Evolutionary conservation across 1,284 basidiomycete species (phyloP).

Genomic region (Cystobasidiaceae sp.): DNA sequence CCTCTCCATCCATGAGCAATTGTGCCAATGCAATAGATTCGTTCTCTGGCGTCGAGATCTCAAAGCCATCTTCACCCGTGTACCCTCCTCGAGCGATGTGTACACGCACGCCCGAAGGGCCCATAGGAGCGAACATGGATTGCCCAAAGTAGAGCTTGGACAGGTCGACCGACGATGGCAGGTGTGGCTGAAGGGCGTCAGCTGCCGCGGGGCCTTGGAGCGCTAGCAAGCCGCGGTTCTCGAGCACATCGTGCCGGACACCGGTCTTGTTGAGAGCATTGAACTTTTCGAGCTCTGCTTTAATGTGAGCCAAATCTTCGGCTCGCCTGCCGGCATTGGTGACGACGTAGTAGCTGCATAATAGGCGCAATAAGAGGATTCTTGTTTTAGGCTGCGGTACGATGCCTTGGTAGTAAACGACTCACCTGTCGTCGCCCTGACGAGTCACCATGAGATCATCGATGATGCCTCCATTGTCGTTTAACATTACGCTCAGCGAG

Average conservation of each 20-base stretch:
- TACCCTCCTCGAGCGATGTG: conserved; percentile 97
- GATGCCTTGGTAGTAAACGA: not conserved
- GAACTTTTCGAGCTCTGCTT: conserved; percentile 65
- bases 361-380: not conserved
- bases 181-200: conserved; percentile 22
- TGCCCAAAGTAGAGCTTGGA: conserved; percentile 69
- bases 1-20: conserved; percentile 56
- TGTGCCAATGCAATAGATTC: conserved; percentile 67
- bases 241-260: conserved; percentile 75
- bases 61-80: conserved; percentile 98
- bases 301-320: conserved; percentile 75
- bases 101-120: conserved; percentile 54
- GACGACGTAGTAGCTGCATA: conserved; percentile 81
- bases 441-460: conserved; percentile 66
- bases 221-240: conserved; percentile 82
- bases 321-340: conserved; percentile 88
- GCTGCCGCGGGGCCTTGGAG: conserved; percentile 73
- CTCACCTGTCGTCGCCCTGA: conserved; percentile 46
- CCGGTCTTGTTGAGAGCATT: conserved; percentile 57
- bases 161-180: conserved; percentile 57
- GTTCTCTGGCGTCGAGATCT: conserved; percentile 85
- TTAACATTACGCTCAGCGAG: conserved; percentile 76
- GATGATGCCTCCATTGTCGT: conserved; percentile 85
- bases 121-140: conserved; percentile 68
- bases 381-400: not conserved